Evolutionary conservation across 345 rosid species (phyloP).

Genomic region (Citrus trifoliata): DNA sequence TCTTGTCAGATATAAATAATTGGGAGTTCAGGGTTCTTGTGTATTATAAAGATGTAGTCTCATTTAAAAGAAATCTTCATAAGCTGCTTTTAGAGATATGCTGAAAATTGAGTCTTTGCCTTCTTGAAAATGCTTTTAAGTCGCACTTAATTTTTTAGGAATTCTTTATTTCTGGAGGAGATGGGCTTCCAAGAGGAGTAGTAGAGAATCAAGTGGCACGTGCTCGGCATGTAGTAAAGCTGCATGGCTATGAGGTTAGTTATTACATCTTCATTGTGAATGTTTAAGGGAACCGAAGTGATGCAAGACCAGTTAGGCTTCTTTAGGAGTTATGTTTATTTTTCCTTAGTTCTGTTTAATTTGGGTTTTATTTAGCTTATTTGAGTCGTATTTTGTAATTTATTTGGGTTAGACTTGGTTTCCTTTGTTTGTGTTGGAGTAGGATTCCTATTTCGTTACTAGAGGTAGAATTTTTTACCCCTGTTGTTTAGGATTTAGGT

Average conservation of each 20-base stretch:
- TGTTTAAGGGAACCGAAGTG: not conserved
- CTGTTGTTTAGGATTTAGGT: not conserved
- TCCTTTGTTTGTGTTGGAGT: not conserved
- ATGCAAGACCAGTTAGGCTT: not conserved
- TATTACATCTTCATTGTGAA: slow-evolving; percentile 1
- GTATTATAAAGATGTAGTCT: not conserved
- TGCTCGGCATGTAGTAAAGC: slow-evolving; percentile 70
- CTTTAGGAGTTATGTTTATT: not conserved
- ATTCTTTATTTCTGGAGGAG: slow-evolving; percentile 95
- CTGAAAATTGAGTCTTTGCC: not conserved
- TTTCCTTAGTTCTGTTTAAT: not conserved
- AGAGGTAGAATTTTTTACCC: not conserved
- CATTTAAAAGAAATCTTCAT: not conserved
- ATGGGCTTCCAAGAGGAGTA: slow-evolving; percentile 95
- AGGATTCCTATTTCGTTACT: not conserved
- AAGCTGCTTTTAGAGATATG: not conserved
- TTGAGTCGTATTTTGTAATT: not conserved
- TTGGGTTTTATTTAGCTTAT: not conserved
- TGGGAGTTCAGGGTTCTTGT: not conserved
- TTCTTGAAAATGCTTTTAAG: slow-evolving; percentile 1
- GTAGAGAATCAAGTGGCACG: slow-evolving; percentile 95
- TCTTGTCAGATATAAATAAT: not conserved
- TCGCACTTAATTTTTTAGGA: slow-evolving; percentile 39
- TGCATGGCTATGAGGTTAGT: slow-evolving; percentile 83
- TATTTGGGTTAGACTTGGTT: not conserved